Percentiles rank a stretch among this genome's conserved stretches.
These are phyloP conservation scores for Wickerhamiella azymoides DNA, from an alignment of 805 yeast species.

Conservation along the genomic window DNA sequence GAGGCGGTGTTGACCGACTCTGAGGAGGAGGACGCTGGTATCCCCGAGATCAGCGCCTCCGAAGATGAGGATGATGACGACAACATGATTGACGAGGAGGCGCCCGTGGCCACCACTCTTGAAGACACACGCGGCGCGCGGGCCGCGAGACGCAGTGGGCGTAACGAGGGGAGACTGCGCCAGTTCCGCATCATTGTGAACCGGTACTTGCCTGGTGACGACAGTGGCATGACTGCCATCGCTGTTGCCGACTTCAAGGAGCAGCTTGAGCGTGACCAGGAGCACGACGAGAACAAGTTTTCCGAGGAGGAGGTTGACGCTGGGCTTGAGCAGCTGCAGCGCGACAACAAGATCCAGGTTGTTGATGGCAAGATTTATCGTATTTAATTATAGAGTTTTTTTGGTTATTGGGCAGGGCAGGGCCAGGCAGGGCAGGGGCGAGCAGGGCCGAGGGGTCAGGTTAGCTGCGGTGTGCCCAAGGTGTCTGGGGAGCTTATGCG, in stretches of 20 bases:
- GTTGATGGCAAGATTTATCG: slow-evolving; percentile 20
- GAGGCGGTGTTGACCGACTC: slow-evolving; percentile 20
- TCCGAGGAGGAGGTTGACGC: slow-evolving; percentile 26
- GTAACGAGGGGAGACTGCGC: slow-evolving; percentile 21
- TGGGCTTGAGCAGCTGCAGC: slow-evolving; percentile 27
- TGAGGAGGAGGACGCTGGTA: slow-evolving; percentile 35
- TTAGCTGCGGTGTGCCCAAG: too few relatives aligned
- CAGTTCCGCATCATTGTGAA: slow-evolving; percentile 40
- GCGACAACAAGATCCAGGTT: slow-evolving; percentile 26
- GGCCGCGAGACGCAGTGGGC: slow-evolving; percentile 10
- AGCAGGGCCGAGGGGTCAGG: too few relatives aligned
- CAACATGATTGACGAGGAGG: slow-evolving; percentile 6
- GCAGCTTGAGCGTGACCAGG: slow-evolving; percentile 31
- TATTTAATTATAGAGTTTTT: slow-evolving; percentile 8
- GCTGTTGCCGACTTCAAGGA: slow-evolving; percentile 28
- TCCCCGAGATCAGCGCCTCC: slow-evolving; percentile 7
- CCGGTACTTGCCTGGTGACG: slow-evolving; percentile 34
- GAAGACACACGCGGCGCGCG: neutral
- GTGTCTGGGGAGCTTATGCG: too few relatives aligned
- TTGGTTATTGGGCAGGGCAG: too few relatives aligned
- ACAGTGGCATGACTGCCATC: slow-evolving; percentile 33
- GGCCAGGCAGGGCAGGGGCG: too few relatives aligned
- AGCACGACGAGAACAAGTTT: slow-evolving; percentile 28
- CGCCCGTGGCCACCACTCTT: neutral
- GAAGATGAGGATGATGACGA: slow-evolving; percentile 28